These are phyloP conservation scores for Penicillium corylophilum DNA, from an alignment of 2,329 filamentous ascomycete species.

Conservation along the genomic window DNA sequence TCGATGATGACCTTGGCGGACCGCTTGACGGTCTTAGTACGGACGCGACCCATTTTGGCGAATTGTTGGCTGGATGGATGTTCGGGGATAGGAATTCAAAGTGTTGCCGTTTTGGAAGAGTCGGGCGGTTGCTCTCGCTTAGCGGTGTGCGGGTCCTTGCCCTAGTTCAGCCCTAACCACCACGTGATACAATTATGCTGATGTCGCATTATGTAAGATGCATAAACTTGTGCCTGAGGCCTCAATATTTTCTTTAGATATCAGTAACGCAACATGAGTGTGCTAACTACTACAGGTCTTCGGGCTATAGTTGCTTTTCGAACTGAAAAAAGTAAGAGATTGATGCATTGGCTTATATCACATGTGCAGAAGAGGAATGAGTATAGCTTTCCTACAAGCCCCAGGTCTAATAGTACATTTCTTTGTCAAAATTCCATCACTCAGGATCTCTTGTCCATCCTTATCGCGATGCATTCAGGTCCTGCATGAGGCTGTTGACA, in stretches of 20 bases:
- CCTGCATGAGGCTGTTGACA: conserved; percentile 33
- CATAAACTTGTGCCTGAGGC: not conserved
- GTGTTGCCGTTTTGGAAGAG: conserved; percentile 16
- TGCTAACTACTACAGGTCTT: not conserved
- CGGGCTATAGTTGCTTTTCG: not conserved
- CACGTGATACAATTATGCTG: not conserved
- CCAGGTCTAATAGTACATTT: conserved; percentile 37
- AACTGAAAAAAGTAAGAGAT: conserved; percentile 9
- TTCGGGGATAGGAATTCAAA: conserved; percentile 20
- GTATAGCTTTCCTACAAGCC: conserved; percentile 31
- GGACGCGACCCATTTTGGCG: conserved; percentile 52
- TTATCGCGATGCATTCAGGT: conserved; percentile 23
- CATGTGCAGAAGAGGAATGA: conserved; percentile 23
- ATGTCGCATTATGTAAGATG: not conserved
- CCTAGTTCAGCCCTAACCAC: conserved; percentile 20
- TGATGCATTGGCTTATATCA: conserved; percentile 29
- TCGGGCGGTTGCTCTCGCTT: conserved; percentile 24
- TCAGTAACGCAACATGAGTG: not conserved
- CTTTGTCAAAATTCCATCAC: conserved; percentile 7
- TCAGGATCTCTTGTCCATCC: not conserved
- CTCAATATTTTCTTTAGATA: not conserved
- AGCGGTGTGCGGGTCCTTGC: conserved; percentile 24
- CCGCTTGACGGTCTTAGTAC: conserved; percentile 68
- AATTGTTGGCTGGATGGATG: conserved; percentile 35
- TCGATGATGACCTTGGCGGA: conserved; percentile 99